Evolutionary conservation across 2,329 filamentous ascomycete genomes (phyloP).

Genomic region (Lasiodiplodia theobromae): DNA sequence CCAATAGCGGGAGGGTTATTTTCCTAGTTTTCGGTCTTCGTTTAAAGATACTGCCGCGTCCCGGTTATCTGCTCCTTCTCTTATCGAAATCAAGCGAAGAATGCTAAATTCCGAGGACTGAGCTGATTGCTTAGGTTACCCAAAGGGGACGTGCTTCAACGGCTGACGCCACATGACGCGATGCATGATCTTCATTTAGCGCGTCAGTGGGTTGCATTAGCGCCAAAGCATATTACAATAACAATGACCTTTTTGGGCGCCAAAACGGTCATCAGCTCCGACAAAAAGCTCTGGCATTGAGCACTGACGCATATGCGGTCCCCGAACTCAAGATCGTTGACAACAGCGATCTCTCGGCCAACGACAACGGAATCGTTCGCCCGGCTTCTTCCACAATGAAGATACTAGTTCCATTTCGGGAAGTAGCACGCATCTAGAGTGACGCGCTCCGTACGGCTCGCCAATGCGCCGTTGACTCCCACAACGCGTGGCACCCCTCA

Average conservation of each 20-base stretch:
- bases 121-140: neutral
- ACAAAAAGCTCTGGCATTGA: neutral
- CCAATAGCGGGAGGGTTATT: too few species aligned
- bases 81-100: neutral
- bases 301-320: neutral
- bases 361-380: neutral
- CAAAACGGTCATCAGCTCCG: neutral
- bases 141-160: neutral
- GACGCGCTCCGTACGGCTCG: too few species aligned
- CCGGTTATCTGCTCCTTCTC: neutral
- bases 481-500: too few species aligned
- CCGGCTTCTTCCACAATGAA: neutral
- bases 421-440: neutral
- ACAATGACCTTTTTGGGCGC: neutral
- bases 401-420: neutral
- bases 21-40: too few species aligned
- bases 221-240: neutral
- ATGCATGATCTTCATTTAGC: neutral
- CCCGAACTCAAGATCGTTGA: neutral
- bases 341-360: neutral
- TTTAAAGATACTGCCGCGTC: too few species aligned
- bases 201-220: neutral
- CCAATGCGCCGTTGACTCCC: too few species aligned
- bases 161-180: neutral
- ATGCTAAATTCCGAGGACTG: neutral